phyloP scores from a whole-genome alignment of 2,329 filamentous ascomycete genomes.

The Aspergillus sp. region DNA sequence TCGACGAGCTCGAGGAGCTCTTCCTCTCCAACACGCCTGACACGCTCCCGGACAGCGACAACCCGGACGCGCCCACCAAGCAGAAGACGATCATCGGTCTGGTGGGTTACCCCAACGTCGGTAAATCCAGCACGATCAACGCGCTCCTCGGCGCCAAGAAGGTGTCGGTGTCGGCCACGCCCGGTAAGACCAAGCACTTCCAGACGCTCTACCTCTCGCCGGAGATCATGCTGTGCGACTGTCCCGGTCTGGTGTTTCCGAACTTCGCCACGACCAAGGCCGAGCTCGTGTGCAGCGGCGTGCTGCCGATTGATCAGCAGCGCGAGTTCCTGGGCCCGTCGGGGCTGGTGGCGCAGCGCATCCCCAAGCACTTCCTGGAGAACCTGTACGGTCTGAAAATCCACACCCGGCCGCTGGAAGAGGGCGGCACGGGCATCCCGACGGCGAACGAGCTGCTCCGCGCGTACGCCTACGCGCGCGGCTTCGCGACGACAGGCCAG shows the following conservation, averaged over 20 bases:
- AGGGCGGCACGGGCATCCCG: conserved; percentile 85
- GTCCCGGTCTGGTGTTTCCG: conserved; percentile 95
- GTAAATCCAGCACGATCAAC: conserved; percentile 99
- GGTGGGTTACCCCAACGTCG: conserved; percentile 97
- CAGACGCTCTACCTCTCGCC: conserved; percentile 95
- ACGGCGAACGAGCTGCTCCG: conserved; percentile 81
- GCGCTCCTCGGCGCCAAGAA: conserved; percentile 98
- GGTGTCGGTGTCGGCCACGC: conserved; percentile 94
- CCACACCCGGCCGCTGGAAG: conserved; percentile 73
- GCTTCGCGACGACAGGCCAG: conserved; percentile 84
- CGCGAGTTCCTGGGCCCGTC: conserved; percentile 88
- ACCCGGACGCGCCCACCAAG: conserved; percentile 45
- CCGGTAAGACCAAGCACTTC: conserved; percentile 99
- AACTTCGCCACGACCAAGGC: conserved; percentile 97
- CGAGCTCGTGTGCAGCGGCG: conserved; percentile 90
- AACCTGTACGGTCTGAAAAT: conserved; percentile 94
- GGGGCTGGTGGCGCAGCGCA: conserved; percentile 76
- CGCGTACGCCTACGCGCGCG: conserved; percentile 83
- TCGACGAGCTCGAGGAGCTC: conserved; percentile 86
- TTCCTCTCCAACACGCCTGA: conserved; percentile 75
- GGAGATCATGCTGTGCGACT: conserved; percentile 90
- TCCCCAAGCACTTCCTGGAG: conserved; percentile 86
- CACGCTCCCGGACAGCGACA: conserved; percentile 43
- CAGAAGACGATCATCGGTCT: conserved; percentile 85
- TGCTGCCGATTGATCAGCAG: conserved; percentile 94